Base-by-base conservation (phyloP, 306 rosid species). In the Cucumis melo region DNA sequence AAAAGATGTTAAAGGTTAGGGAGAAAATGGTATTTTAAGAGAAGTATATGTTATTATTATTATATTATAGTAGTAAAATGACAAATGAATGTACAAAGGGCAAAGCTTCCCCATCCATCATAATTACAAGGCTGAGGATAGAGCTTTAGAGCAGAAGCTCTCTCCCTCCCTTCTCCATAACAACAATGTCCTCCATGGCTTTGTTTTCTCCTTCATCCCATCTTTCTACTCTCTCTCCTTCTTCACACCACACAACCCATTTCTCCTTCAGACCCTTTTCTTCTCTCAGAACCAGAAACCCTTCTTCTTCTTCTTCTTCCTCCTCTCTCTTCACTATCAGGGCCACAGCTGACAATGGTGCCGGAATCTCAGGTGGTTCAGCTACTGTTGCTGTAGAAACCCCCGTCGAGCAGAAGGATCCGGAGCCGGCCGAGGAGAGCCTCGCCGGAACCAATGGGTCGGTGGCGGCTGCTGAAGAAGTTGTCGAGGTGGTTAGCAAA, bases 131-230 rank as follows among this genome's bases (percentile, higher is more conserved):
- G 82, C 78, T 54, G 75, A 79, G 86, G 73, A 76, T 79, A 66
- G 66, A 76, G 36, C 57, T 66, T 66, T 0, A 39, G 53, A 66
- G 8, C 10, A 23, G 38, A 12, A 44, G 36, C 72, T 51, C 74
- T 57, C 11, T 1, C 46, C 39, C 16, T 61, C 58, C 7, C 65
- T 32, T 4, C n/a, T 46, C 53, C 53, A 11, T 51, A 36, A 78
- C 13, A 44, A 44, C 78, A 78, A 84, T 86, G 79, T 76, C 91
- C 10, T 66, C 92, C 83, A 88, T 89, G 93, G 88, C 96, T 50
- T 90, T 89, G 57, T 84, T 87, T 78, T 91, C 97, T 84, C 85
- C 97, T 65, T 79, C 88, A 1, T 75, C 89, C 65, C 89, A 75
- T 51, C 76, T 86, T 78, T 81, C 89, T 9, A 2, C 85, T n/a